phyloP scores from a whole-genome alignment of 495 filamentous ascomycete genomes.

The Aspergillus saccharolyticus region DNA sequence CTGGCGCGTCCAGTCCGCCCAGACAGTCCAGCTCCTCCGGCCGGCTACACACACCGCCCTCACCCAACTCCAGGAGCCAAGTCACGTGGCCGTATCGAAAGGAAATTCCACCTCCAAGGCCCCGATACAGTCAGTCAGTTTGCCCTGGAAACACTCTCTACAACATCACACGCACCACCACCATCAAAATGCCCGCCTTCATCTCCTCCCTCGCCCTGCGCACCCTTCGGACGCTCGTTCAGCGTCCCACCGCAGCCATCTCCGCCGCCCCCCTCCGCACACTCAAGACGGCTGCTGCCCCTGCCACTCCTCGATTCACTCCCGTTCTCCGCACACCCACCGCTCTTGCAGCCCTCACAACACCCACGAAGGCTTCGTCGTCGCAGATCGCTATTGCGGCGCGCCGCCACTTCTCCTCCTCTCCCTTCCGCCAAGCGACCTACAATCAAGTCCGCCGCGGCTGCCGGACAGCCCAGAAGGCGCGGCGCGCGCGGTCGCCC shows the following conservation, averaged over 20 bases:
- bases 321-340: slow-evolving; percentile 33
- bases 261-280: slow-evolving; percentile 16
- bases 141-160: neutral
- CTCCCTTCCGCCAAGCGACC: slow-evolving; percentile 38
- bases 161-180: neutral
- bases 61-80: no score
- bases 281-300: slow-evolving; percentile 17
- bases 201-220: slow-evolving; percentile 35
- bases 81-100: no score
- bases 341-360: slow-evolving; percentile 9
- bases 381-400: neutral
- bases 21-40: slow-evolving; percentile 24
- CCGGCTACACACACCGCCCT: slow-evolving; percentile 8
- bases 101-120: no score
- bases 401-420: slow-evolving; percentile 40
- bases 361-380: neutral
- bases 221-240: slow-evolving; percentile 35
- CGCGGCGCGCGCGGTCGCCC: slow-evolving; percentile 79
- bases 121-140: no score
- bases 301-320: slow-evolving; percentile 29
- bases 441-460: slow-evolving; percentile 60
- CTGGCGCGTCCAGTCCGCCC: slow-evolving; percentile 28
- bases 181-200: slow-evolving; percentile 32
- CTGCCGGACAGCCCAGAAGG: slow-evolving; percentile 67
- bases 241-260: slow-evolving; percentile 27